phyloP scores from a whole-genome alignment of 2,329 filamentous ascomycete species.

The Penicillium sp. region DNA sequence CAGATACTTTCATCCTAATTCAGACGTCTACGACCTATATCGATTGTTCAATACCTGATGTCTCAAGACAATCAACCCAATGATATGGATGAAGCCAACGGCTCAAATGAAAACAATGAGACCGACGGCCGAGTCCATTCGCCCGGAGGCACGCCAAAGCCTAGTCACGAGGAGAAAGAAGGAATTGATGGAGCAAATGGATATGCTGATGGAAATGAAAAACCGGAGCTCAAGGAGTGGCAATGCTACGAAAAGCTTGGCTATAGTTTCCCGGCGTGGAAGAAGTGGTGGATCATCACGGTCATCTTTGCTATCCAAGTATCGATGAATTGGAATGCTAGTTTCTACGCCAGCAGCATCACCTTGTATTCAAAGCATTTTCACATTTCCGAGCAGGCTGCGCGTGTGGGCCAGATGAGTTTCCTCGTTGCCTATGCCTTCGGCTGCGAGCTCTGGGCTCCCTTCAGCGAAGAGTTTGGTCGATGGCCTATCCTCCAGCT shows the following conservation, averaged over 20 bases:
- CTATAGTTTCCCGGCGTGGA: constrained; percentile 58
- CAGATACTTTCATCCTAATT: not conserved
- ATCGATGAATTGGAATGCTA: constrained; percentile 76
- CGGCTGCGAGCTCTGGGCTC: constrained; percentile 83
- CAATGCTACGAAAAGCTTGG: constrained; percentile 66
- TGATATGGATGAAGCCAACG: too few relatives aligned
- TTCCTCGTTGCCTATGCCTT: constrained; percentile 79
- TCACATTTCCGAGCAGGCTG: constrained; percentile 62
- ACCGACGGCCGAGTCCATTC: constrained; percentile 11
- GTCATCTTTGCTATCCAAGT: constrained; percentile 69
- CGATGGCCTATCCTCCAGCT: constrained; percentile 71
- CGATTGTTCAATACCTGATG: not conserved
- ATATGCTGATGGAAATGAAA: constrained; percentile 12
- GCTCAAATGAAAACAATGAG: constrained; percentile 2
- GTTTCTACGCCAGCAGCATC: constrained; percentile 67
- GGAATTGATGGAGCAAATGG: constrained; percentile 8
- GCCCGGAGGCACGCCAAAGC: constrained; percentile 10
- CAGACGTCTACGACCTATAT: not conserved
- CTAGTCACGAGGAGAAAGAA: constrained; percentile 10
- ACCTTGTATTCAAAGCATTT: constrained; percentile 64
- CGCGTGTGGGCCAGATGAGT: constrained; percentile 69
- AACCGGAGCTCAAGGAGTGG: constrained; percentile 46
- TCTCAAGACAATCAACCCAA: constrained; percentile 7
- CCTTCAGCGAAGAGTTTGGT: constrained; percentile 80
- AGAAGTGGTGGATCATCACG: constrained; percentile 68